Conservation (phyloP, 805 yeast genomes). For the Middelhovenomyces tepae region DNA sequence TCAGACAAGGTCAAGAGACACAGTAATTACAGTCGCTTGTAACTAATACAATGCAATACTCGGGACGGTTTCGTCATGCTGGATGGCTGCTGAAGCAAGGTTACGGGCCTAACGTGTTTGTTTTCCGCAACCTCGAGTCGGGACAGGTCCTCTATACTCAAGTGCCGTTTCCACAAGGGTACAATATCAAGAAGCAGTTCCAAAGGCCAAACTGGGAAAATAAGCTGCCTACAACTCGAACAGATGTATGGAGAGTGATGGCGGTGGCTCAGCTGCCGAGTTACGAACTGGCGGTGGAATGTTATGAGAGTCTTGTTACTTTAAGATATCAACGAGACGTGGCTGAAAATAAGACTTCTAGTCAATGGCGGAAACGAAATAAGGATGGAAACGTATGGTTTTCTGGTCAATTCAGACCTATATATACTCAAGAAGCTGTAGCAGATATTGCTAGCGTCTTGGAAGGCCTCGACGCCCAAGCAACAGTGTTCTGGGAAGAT, state of each 20-base stretch:
- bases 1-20: too few species aligned
- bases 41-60: constrained; percentile 5
- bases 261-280: constrained; percentile 63
- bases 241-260: constrained; percentile 86
- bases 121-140: constrained; percentile 76
- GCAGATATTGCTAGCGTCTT: constrained; percentile 68
- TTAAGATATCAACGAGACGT: constrained; percentile 68
- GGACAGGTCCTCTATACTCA: constrained; percentile 91
- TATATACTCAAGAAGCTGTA: constrained; percentile 83
- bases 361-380: constrained; percentile 60
- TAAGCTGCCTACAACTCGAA: constrained; percentile 66
- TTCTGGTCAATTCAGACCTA: constrained; percentile 81
- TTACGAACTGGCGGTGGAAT: constrained; percentile 58
- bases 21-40: too few species aligned
- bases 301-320: constrained; percentile 66
- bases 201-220: constrained; percentile 85
- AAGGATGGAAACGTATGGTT: constrained; percentile 77
- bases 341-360: constrained; percentile 46
- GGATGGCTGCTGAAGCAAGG: constrained; percentile 50
- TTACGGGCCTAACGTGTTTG: constrained; percentile 73
- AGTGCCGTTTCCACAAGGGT: constrained; percentile 46
- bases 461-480: constrained; percentile 43
- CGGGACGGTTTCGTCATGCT: constrained; percentile 43
- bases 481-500: constrained; percentile 64
- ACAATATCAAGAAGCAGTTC: constrained; percentile 58